Conservation (phyloP, 768 basidiomycete species). For the Austroboletus festivus region DNA sequence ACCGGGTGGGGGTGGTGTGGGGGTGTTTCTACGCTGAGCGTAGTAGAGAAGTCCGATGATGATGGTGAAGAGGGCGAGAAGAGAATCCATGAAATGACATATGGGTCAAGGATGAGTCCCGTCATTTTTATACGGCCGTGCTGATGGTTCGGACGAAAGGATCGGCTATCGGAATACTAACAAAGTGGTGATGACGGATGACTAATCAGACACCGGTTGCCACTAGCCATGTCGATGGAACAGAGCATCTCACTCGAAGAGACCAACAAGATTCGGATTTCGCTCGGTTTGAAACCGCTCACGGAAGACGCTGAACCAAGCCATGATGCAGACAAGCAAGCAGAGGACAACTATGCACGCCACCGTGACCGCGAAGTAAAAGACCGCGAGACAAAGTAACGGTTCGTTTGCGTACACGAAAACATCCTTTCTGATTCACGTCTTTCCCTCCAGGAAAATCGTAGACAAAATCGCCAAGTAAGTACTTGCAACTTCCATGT, state of each 20-base stretch:
- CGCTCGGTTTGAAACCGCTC: constrained; percentile 90
- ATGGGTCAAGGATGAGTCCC: background rate
- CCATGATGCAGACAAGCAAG: constrained; percentile 76
- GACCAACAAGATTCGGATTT: constrained; percentile 94
- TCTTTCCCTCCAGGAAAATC: constrained; percentile 50
- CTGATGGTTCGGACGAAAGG: no score
- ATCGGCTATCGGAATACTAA: no score
- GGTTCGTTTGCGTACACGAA: constrained; percentile 16
- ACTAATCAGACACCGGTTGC: constrained; percentile 5
- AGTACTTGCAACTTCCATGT: constrained; percentile 42
- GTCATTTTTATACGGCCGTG: background rate
- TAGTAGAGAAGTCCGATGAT: constrained; percentile 4
- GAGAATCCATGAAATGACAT: constrained; percentile 9
- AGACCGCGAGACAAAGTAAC: constrained; percentile 76
- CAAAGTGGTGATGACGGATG: no score
- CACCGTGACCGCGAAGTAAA: constrained; percentile 65
- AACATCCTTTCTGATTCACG: constrained; percentile 17
- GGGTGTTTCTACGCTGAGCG: constrained; percentile 7
- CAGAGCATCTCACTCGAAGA: constrained; percentile 90
- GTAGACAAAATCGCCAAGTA: constrained; percentile 83
- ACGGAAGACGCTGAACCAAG: constrained; percentile 73
- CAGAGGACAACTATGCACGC: constrained; percentile 83
- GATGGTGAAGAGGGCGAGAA: constrained; percentile 7
- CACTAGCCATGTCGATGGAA: constrained; percentile 62
- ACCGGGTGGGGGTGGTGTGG: constrained; percentile 43